Percentiles rank a stretch among this genome's conserved stretches.
Evolutionary conservation across 805 yeast species (phyloP).

Genomic region (Candida schatavii): DNA sequence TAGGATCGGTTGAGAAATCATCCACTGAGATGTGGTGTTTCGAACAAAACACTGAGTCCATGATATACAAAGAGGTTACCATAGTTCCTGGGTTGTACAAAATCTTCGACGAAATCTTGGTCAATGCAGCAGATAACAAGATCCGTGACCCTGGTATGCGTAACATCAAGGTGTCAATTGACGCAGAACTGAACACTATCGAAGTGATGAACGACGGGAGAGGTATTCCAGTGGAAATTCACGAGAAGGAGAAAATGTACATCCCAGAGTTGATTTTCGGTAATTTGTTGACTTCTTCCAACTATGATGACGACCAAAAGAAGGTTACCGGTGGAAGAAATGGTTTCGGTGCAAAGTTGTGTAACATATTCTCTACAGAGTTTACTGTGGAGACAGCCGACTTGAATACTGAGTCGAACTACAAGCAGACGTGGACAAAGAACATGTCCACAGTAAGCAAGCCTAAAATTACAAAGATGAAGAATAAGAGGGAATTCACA

Average conservation of each 20-base stretch:
- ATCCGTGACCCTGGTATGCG: conserved; percentile 92
- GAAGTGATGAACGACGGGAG: conserved; percentile 88
- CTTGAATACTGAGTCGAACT: conserved; percentile 54
- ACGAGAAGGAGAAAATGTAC: conserved; percentile 84
- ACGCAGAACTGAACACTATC: conserved; percentile 69
- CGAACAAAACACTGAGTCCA: conserved; percentile 45
- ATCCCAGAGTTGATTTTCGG: conserved; percentile 97
- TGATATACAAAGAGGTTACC: conserved; percentile 57
- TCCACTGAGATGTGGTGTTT: conserved; percentile 83
- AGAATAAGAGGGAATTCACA: conserved; percentile 72
- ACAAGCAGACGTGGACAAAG: conserved; percentile 80
- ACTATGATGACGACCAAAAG: conserved; percentile 91
- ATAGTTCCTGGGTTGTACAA: conserved; percentile 96
- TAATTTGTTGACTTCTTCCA: conserved; percentile 88
- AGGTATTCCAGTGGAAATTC: conserved; percentile 95
- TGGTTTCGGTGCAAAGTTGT: conserved; percentile 96
- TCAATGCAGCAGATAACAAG: conserved; percentile 98
- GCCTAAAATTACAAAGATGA: conserved; percentile 64
- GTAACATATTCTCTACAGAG: conserved; percentile 91
- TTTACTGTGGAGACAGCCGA: conserved; percentile 90
- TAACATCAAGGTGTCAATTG: conserved; percentile 76
- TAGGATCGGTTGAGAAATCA: conserved; percentile 88
- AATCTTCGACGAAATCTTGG: conserved; percentile 94
- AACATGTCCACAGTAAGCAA: conserved; percentile 80
- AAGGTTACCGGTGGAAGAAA: conserved; percentile 98